Evolutionary conservation across 805 yeast species (phyloP).

Genomic region (Cephaloascus fragrans): DNA sequence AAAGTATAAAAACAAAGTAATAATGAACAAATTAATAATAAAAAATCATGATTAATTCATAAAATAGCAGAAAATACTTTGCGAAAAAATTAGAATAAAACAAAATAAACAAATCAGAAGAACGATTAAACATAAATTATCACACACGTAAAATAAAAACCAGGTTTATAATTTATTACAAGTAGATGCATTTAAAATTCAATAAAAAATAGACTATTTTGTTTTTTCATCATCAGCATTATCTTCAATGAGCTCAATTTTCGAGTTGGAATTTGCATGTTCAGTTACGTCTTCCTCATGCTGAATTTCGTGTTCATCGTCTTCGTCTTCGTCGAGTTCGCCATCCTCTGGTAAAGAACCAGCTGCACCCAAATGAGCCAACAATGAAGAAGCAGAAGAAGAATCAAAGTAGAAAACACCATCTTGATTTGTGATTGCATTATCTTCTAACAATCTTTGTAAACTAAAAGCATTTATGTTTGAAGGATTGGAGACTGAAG

Average conservation of each 20-base stretch:
- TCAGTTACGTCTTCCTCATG: constrained; percentile 3
- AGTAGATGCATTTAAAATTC: background rate
- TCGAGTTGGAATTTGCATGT: background rate
- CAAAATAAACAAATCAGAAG: background rate
- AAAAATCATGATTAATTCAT: too few relatives aligned
- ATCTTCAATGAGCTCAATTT: background rate
- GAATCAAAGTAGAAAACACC: constrained; percentile 61
- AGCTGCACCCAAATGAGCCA: constrained; percentile 39
- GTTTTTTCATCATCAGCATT: background rate
- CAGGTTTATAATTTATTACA: background rate
- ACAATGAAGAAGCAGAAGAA: constrained; percentile 50
- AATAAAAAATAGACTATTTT: background rate
- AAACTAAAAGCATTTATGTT: constrained; percentile 18
- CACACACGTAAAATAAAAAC: background rate
- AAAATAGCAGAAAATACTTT: background rate
- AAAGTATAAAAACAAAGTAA: too few relatives aligned
- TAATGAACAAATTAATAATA: too few relatives aligned
- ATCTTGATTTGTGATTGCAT: constrained; percentile 46
- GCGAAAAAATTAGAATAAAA: too few relatives aligned
- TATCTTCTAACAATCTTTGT: constrained; percentile 32
- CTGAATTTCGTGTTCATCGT: constrained; percentile 6
- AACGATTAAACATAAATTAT: too few relatives aligned
- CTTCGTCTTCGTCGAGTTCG: constrained; percentile 13
- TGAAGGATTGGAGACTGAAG: constrained; percentile 18
- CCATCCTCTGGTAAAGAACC: constrained; percentile 17